These are phyloP conservation scores for Vitis labrusca DNA, from an alignment of 164 flowering plant genomes.

Conservation along the genomic window DNA sequence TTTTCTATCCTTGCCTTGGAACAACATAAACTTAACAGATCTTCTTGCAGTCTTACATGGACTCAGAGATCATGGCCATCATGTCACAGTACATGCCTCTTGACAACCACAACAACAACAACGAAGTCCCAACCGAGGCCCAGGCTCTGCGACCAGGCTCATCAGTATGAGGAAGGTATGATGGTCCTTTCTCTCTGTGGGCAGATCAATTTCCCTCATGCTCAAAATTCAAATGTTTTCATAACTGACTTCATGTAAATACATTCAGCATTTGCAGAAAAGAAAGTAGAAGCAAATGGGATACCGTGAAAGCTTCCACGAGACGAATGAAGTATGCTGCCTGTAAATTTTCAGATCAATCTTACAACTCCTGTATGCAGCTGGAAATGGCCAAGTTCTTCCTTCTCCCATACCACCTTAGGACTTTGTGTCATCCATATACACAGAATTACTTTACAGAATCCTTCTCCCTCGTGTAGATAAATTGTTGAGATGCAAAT, in stretches of 20 bases:
- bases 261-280: neutral
- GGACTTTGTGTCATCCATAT: no score
- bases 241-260: neutral
- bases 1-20: neutral
- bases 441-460: no score
- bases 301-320: neutral
- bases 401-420: neutral
- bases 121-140: conserved; percentile 32
- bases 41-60: conserved; percentile 82
- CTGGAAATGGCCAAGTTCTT: neutral
- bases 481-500: no score
- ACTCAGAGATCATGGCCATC: conserved; percentile 92
- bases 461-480: no score
- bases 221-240: neutral
- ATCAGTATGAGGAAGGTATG: conserved; percentile 32
- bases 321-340: neutral
- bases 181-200: neutral
- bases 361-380: neutral
- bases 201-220: neutral
- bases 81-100: conserved; percentile 98
- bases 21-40: neutral
- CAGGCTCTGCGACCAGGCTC: conserved; percentile 56
- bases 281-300: neutral
- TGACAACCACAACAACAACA: conserved; percentile 44
- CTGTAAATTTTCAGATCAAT: neutral